A percentile compares a stretch with the other conserved stretches of the same genome.
phyloP scores from a whole-genome alignment of 345 rosid genomes.

The Limnanthes douglasii region DNA sequence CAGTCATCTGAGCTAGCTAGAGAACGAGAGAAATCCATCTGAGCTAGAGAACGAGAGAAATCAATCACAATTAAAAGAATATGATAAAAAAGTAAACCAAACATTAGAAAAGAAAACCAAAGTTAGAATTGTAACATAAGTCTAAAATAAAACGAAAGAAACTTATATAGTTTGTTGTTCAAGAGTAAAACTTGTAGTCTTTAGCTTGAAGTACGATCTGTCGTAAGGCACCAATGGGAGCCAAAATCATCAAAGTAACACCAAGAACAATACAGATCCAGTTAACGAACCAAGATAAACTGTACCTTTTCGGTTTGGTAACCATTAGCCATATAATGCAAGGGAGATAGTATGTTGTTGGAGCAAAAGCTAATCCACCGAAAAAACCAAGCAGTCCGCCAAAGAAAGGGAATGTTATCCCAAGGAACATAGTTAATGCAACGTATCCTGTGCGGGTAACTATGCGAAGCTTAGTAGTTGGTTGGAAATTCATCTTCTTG shows the following conservation, averaged over 20 bases:
- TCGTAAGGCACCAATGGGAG: conserved; percentile 72
- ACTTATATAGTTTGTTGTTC: no score
- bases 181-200: conserved; percentile 47
- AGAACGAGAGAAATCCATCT: no score
- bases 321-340: conserved; percentile 63
- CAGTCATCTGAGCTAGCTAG: no score
- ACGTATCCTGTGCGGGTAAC: conserved; percentile 48
- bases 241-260: conserved; percentile 31
- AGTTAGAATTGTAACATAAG: no score
- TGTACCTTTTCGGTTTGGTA: conserved; percentile 48
- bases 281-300: conserved; percentile 46
- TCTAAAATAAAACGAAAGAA: no score
- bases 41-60: no score
- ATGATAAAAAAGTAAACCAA: no score
- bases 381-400: conserved; percentile 75
- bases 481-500: conserved; percentile 28
- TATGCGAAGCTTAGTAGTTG: conserved; percentile 40
- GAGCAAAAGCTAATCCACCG: conserved; percentile 85
- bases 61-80: no score
- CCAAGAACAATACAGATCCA: conserved; percentile 62
- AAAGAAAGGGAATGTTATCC: conserved; percentile 56
- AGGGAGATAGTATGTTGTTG: conserved; percentile 70
- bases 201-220: conserved; percentile 42
- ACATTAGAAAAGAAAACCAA: no score
- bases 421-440: conserved; percentile 60